Evolutionary conservation across 495 filamentous ascomycete genomes (phyloP).

Genomic region (Margaritispora aquatica): DNA sequence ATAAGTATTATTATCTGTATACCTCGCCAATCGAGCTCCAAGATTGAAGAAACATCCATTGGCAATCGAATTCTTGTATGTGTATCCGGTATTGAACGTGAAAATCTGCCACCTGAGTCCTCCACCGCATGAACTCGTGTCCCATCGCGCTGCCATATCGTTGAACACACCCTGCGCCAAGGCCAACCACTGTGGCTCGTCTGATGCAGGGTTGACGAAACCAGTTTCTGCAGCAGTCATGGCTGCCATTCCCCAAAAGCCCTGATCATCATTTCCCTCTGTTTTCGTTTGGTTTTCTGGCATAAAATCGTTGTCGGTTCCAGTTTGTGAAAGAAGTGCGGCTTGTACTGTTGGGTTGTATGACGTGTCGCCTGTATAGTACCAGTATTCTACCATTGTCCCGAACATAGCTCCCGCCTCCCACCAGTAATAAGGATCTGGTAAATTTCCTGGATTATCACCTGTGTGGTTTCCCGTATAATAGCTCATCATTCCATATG

Average conservation of each 20-base stretch:
- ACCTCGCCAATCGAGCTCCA: conserved; percentile 66
- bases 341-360: conserved; percentile 67
- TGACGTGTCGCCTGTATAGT: conserved; percentile 65
- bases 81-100: conserved; percentile 68
- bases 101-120: conserved; percentile 85
- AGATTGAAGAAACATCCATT: conserved; percentile 83
- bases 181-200: conserved; percentile 68
- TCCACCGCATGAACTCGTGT: conserved; percentile 57
- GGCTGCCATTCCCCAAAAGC: conserved; percentile 65
- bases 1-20: conserved; percentile 75
- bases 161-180: conserved; percentile 77
- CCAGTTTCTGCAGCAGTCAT: conserved; percentile 62
- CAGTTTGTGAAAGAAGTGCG: conserved; percentile 65
- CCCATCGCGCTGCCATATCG: conserved; percentile 62
- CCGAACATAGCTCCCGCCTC: conserved; percentile 70
- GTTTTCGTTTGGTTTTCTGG: conserved; percentile 74
- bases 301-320: conserved; percentile 65
- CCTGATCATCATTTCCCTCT: conserved; percentile 79
- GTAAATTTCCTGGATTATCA: conserved; percentile 64
- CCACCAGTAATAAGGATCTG: conserved; percentile 80
- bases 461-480: conserved; percentile 69
- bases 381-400: conserved; percentile 72
- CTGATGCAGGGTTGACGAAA: conserved; percentile 57
- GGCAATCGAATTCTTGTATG: conserved; percentile 72
- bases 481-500: conserved; percentile 56